phyloP scores from a whole-genome alignment of 805 yeast species.

The Vanderwaltozyma verrucispora region DNA sequence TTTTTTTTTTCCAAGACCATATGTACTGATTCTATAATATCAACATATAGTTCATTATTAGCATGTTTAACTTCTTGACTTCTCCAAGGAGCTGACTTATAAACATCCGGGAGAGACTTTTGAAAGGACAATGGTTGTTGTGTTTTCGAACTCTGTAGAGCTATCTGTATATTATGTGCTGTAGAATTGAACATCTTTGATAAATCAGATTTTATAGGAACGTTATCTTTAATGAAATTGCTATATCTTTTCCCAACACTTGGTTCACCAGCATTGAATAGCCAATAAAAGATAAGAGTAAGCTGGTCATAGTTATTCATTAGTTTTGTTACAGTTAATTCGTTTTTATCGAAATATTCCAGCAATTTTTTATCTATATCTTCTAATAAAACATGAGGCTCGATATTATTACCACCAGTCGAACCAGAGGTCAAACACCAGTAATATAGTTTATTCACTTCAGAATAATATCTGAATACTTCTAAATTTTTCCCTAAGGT shows the following conservation, averaged over 20 bases:
- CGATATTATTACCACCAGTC: not conserved
- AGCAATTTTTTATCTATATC: constrained; percentile 41
- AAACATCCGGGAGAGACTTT: not conserved
- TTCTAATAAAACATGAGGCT: constrained; percentile 42
- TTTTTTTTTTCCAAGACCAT: constrained; percentile 33
- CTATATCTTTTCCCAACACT: constrained; percentile 51
- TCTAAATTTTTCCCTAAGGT: constrained; percentile 14
- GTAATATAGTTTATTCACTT: constrained; percentile 13
- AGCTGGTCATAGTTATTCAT: constrained; percentile 63
- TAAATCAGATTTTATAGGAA: constrained; percentile 40
- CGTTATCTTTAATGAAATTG: constrained; percentile 52
- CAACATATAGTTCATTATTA: constrained; percentile 80
- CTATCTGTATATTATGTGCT: constrained; percentile 19
- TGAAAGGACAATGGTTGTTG: not conserved
- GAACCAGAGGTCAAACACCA: constrained; percentile 16
- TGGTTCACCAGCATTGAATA: constrained; percentile 72
- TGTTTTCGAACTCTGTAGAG: constrained; percentile 7
- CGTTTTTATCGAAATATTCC: constrained; percentile 46
- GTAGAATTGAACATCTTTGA: constrained; percentile 30
- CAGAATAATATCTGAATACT: constrained; percentile 17
- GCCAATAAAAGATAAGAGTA: constrained; percentile 60
- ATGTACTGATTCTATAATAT: constrained; percentile 56
- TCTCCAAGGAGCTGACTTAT: constrained; percentile 63
- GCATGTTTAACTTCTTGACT: constrained; percentile 56
- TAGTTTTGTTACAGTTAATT: constrained; percentile 47